Evolutionary conservation across 2,329 filamentous ascomycete genomes (phyloP).

Genomic region (Cytospora paraplurivora): DNA sequence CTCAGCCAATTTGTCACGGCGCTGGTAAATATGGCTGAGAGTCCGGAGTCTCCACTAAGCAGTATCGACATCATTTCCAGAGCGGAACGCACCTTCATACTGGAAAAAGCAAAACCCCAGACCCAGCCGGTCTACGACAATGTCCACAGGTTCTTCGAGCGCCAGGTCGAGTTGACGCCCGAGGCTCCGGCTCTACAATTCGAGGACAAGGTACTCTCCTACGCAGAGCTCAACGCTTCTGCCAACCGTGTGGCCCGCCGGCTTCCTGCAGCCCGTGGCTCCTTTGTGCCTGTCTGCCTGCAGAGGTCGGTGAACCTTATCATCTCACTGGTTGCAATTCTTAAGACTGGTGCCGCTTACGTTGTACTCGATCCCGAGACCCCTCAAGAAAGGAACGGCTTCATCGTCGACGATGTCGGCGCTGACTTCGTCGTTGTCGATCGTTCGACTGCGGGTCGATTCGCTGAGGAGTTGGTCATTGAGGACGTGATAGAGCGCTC

Average conservation of each 20-base stretch:
- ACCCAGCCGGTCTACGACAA: not conserved
- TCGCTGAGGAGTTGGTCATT: not conserved
- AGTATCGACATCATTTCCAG: not conserved
- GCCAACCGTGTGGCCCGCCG: slow-evolving; percentile 14
- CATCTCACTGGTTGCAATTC: slow-evolving; percentile 29
- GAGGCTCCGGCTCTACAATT: not conserved
- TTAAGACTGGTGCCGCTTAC: slow-evolving; percentile 33
- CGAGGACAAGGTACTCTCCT: not conserved
- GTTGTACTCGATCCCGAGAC: slow-evolving; percentile 30
- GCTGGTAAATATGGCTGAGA: not conserved
- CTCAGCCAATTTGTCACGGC: not conserved
- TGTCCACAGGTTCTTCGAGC: not conserved
- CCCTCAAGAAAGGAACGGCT: slow-evolving; percentile 26
- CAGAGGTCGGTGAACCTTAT: slow-evolving; percentile 11
- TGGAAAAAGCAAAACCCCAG: not conserved
- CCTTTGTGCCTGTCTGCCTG: slow-evolving; percentile 18
- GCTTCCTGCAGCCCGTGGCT: slow-evolving; percentile 1
- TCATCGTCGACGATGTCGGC: slow-evolving; percentile 25
- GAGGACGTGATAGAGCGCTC: not conserved
- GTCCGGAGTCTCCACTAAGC: not conserved
- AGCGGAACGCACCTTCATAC: not conserved
- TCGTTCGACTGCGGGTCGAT: not conserved
- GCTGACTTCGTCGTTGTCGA: not conserved
- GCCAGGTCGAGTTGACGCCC: not conserved
- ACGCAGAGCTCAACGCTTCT: slow-evolving; percentile 1